Evolutionary conservation across 768 basidiomycete genomes (phyloP).

Genomic region (Panellus pusillus): DNA sequence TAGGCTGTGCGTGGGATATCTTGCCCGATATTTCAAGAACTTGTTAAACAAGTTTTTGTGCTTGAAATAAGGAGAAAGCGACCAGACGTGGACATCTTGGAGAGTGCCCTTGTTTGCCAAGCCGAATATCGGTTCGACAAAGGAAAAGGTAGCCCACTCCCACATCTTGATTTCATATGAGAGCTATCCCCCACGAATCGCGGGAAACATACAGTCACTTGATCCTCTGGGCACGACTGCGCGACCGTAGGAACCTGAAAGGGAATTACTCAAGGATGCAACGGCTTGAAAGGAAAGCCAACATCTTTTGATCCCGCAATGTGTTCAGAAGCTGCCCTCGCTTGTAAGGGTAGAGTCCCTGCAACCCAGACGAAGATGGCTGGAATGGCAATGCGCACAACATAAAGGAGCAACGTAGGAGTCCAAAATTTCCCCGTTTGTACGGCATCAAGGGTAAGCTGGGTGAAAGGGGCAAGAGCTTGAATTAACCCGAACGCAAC

Average conservation of each 20-base stretch:
- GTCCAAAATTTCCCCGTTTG: conserved; percentile 14
- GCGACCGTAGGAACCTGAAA: conserved; percentile 48
- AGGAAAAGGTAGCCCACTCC: conserved; percentile 66
- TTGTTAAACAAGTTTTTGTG: conserved; percentile 70
- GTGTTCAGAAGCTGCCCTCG: conserved; percentile 42
- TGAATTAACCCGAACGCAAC: conserved; percentile 43
- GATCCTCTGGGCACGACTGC: conserved; percentile 64
- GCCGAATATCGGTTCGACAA: conserved; percentile 60
- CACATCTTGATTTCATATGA: conserved; percentile 38
- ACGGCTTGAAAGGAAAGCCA: conserved; percentile 20
- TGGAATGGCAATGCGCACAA: conserved; percentile 36
- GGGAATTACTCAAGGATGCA: conserved; percentile 5
- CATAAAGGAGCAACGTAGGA: conserved; percentile 22
- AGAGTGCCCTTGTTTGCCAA: conserved; percentile 52
- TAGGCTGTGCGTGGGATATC: conserved; percentile 56
- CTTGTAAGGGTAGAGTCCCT: conserved; percentile 57
- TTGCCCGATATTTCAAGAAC: conserved; percentile 53
- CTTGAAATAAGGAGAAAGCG: conserved; percentile 63
- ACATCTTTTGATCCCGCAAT: conserved; percentile 53
- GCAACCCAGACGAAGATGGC: conserved; percentile 46
- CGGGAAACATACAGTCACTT: conserved; percentile 35
- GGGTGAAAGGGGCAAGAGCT: conserved; percentile 34
- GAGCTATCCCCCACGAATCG: not conserved
- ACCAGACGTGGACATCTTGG: conserved; percentile 58
- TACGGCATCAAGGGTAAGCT: conserved; percentile 35